Evolutionary conservation across 2,329 filamentous ascomycete species (phyloP).

Genomic region (Fusarium duplospermum): DNA sequence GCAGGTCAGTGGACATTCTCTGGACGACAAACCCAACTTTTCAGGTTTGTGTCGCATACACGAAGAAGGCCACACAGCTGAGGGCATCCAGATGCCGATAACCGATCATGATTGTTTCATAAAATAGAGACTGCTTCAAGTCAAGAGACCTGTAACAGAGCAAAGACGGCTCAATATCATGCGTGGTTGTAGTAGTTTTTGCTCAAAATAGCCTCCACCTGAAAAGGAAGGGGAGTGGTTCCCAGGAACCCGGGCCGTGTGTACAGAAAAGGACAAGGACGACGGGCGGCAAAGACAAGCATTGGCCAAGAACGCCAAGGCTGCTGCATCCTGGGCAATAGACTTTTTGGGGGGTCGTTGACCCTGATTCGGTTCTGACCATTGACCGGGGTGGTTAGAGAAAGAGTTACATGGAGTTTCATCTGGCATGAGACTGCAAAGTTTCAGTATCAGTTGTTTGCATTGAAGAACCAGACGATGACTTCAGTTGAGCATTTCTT

Average conservation of each 20-base stretch:
- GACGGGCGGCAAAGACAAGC: constrained; percentile 4
- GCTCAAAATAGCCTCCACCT: background rate
- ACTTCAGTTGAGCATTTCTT: background rate
- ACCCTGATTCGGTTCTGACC: background rate
- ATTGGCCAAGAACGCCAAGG: constrained; percentile 7
- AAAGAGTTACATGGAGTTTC: background rate
- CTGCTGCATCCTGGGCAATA: background rate
- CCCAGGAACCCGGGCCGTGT: background rate
- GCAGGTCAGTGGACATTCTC: background rate
- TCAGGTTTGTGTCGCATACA: background rate
- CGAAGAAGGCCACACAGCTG: background rate
- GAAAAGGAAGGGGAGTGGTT: background rate
- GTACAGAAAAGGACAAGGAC: background rate
- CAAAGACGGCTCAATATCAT: background rate
- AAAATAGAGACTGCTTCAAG: background rate
- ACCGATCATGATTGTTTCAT: background rate
- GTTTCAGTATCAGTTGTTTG: background rate
- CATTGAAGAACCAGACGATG: background rate
- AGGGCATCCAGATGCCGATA: background rate
- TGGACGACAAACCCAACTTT: background rate
- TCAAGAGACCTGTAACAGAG: background rate
- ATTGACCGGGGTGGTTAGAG: background rate
- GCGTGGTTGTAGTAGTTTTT: background rate
- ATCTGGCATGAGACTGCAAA: background rate
- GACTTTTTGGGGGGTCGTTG: background rate